Evolutionary conservation across 306 rosid genomes (phyloP).

Genomic region (Lathyrus tuberosus): DNA sequence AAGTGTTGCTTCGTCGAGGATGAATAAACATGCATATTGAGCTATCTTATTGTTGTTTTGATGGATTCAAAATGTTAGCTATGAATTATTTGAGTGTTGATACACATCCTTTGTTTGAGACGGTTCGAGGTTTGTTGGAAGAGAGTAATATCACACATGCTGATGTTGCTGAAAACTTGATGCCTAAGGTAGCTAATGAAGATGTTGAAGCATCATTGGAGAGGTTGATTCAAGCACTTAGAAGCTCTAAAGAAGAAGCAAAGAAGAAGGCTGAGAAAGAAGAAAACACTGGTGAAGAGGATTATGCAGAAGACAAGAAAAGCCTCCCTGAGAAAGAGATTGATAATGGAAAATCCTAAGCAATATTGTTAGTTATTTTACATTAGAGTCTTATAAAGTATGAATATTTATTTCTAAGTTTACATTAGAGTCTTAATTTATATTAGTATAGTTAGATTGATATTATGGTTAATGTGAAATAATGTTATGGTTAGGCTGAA

Average conservation of each 20-base stretch:
- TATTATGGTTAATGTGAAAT: background rate
- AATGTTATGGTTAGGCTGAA: slow-evolving; percentile 4
- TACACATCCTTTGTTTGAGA: slow-evolving; percentile 43
- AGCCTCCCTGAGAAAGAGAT: background rate
- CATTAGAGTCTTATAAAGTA: background rate
- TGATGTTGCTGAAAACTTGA: slow-evolving; percentile 76
- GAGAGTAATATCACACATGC: slow-evolving; percentile 55
- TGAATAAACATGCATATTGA: slow-evolving; percentile 79
- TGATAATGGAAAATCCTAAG: background rate
- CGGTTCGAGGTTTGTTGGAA: slow-evolving; percentile 34
- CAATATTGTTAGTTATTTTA: background rate
- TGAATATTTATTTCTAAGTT: background rate
- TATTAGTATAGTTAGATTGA: background rate
- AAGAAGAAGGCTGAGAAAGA: slow-evolving; percentile 20
- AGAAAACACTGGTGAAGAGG: slow-evolving; percentile 34
- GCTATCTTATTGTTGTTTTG: slow-evolving; percentile 56
- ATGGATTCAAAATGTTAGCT: slow-evolving; percentile 60
- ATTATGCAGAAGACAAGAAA: background rate
- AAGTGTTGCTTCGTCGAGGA: too few relatives aligned
- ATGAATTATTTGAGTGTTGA: slow-evolving; percentile 54
- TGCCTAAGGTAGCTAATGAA: slow-evolving; percentile 56
- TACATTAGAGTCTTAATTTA: background rate
- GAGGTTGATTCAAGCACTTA: slow-evolving; percentile 57
- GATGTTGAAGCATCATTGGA: slow-evolving; percentile 40
- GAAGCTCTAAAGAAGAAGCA: slow-evolving; percentile 42